Conservation (phyloP, 2,329 filamentous ascomycete genomes). For the Aspergillus ruber region DNA sequence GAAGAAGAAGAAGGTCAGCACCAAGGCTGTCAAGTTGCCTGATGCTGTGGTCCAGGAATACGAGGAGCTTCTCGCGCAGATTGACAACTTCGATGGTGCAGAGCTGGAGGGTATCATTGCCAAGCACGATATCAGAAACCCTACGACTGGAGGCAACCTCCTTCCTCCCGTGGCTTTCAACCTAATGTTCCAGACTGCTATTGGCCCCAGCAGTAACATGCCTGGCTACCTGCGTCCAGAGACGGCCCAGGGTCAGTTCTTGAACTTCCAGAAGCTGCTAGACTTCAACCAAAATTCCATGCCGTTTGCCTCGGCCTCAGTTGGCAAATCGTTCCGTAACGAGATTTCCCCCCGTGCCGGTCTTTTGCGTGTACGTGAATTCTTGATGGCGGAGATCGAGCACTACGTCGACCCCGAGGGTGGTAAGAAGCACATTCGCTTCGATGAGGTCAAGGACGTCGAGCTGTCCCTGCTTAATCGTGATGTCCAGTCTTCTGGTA, state of each 20-base stretch:
- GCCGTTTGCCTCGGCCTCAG: constrained; percentile 94
- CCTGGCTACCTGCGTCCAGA: constrained; percentile 85
- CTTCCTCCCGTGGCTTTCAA: constrained; percentile 86
- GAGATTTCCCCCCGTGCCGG: constrained; percentile 92
- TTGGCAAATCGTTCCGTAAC: constrained; percentile 97
- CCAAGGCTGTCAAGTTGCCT: constrained; percentile 75
- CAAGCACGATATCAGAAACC: constrained; percentile 88
- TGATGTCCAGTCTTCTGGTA: constrained; percentile 76
- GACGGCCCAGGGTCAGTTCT: constrained; percentile 95
- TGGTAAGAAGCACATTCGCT: constrained; percentile 89
- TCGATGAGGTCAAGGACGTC: constrained; percentile 74
- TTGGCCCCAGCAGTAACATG: constrained; percentile 83
- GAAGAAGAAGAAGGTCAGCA: constrained; percentile 75
- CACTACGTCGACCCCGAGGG: constrained; percentile 93
- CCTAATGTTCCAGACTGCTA: constrained; percentile 96
- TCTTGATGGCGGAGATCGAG: constrained; percentile 98
- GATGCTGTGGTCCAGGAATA: constrained; percentile 84
- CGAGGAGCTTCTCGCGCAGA: constrained; percentile 82
- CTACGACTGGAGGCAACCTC: constrained; percentile 68
- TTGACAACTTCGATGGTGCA: constrained; percentile 88
- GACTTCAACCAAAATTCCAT: constrained; percentile 94
- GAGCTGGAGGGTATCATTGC: constrained; percentile 82
- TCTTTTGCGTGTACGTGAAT: constrained; percentile 89
- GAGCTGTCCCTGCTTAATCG: constrained; percentile 80
- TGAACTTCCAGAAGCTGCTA: constrained; percentile 93